Evolutionary conservation across 2,329 filamentous ascomycete species (phyloP), one percentile per base, ranked within the genome.

Genomic region (Dothistroma pini): DNA sequence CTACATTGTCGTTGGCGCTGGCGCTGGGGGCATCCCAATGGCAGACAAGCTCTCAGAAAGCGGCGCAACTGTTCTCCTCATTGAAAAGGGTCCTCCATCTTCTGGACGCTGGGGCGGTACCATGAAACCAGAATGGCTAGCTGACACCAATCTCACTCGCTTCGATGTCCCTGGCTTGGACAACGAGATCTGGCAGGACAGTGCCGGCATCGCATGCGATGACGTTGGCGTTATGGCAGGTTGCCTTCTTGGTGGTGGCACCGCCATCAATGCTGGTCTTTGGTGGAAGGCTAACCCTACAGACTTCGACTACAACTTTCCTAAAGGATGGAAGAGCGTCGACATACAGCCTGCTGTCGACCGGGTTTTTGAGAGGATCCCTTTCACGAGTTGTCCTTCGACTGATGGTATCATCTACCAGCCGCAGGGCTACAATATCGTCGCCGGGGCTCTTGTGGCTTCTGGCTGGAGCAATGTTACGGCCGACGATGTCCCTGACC

Each of bases 271-370:
- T 66, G 84, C 87, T 55, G 86, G 85, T 50, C 79, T 90, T 35
- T 89, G 86, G 83, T 88, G 85, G 81, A 86, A 84, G 72, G 81
- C 89, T 0, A 83, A 86, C 62, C 79, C 83, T 5, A 72, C 77
- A 8, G 89, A 91, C 71, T 91, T 88, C 79, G 86, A 91, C 71
- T 81, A 83, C 71, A 88, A 89, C 72, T 92, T 89, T 77, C 89
- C 89, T 0, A 65, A 76, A 1, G 89, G 88, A 32, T 92, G 89
- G 89, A 86, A 88, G 74, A 80, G 84, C 19, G 71, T 76, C 6
- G 87, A 91, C 66, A 82, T 91, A 71, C 76, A 77, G 62, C 71
- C 77, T 25, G 84, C 88, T 1, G 84, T 86, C 6, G 75, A 82
- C 31, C 82, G 84, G 48, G 84, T 88, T 7, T 91, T 90, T 72